Percentiles rank a stretch among this genome's conserved stretches.
phyloP scores from a whole-genome alignment of 2,329 filamentous ascomycete genomes.

The Aspergillus ustus region DNA sequence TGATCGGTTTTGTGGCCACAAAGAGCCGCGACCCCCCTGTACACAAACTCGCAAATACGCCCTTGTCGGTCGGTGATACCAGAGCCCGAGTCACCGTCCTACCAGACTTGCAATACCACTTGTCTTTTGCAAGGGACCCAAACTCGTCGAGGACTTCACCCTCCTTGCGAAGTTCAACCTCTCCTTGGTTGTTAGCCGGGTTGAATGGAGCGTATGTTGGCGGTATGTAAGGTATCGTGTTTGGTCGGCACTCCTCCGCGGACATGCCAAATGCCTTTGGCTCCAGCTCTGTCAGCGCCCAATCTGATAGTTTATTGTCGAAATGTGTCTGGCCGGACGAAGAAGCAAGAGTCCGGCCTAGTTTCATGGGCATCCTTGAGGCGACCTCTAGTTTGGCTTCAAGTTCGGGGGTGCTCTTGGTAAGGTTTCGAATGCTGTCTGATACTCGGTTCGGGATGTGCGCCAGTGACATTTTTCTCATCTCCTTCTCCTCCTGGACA shows the following conservation, averaged over 20 bases:
- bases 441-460: neutral
- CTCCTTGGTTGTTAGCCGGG: neutral
- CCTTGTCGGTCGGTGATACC: neutral
- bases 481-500: neutral
- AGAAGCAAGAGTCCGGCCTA: neutral
- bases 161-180: neutral
- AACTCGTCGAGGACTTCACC: neutral
- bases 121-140: neutral
- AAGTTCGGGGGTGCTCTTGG: neutral
- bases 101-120: slow-evolving; percentile 3
- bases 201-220: neutral
- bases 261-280: neutral
- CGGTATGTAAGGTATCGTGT: neutral
- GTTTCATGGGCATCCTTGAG: neutral
- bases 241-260: neutral
- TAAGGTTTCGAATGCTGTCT: neutral
- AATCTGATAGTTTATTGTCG: neutral
- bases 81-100: slow-evolving; percentile 4
- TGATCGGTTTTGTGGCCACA: neutral
- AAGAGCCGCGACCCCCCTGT: neutral
- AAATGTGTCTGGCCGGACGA: neutral
- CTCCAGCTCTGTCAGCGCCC: neutral
- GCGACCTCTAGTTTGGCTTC: neutral
- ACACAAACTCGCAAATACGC: neutral
- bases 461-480: neutral